These are phyloP conservation scores for Isatis tinctoria DNA, from an alignment of 345 rosid genomes.

Conservation along the genomic window DNA sequence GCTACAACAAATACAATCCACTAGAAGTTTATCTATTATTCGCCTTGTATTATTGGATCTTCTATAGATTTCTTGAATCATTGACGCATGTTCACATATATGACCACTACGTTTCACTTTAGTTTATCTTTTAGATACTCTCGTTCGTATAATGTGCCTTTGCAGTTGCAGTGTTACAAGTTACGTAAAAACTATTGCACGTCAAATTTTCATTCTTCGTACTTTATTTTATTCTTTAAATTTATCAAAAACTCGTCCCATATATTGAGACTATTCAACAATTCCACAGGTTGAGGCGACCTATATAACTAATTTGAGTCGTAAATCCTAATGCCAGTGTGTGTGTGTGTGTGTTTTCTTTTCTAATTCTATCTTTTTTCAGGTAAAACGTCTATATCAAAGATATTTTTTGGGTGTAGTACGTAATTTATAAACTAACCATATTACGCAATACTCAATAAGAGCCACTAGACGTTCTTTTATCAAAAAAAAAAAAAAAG, in stretches of 20 bases:
- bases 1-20: not conserved
- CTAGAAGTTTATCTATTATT: not conserved
- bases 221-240: not conserved
- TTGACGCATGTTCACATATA: slow-evolving; percentile 8
- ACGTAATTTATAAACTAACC: not conserved
- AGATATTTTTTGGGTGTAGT: not conserved
- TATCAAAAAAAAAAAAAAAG: not conserved
- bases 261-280: not conserved
- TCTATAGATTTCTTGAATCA: not conserved
- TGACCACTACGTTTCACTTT: not conserved
- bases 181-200: not conserved
- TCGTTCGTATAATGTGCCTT: not conserved
- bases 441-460: not conserved
- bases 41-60: not conserved
- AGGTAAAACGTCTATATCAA: slow-evolving; percentile 3
- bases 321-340: not conserved
- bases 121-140: not conserved
- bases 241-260: not conserved
- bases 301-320: not conserved
- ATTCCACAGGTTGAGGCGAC: not conserved
- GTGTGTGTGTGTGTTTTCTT: not conserved
- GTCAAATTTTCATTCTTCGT: not conserved
- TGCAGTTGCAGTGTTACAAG: not conserved
- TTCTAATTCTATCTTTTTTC: not conserved
- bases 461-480: not conserved